Evolutionary conservation across 2,329 filamentous ascomycete genomes (phyloP), one percentile per base, ranked within the genome.

Genomic region (Beauveria varroae): DNA sequence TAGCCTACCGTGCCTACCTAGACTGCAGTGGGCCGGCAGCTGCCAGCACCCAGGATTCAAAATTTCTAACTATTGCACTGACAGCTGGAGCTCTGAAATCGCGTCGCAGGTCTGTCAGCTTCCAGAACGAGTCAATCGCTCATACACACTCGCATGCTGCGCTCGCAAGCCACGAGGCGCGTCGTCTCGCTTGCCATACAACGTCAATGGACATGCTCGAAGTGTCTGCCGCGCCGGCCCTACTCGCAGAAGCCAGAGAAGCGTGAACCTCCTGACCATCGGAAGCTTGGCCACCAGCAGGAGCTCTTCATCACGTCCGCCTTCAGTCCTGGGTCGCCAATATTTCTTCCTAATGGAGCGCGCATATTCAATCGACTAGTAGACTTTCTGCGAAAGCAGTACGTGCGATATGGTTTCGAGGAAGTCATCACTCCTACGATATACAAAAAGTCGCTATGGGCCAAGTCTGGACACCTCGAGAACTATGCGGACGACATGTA

Each of bases 401-500:
- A 96, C 70, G 84, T 88, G 28, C 84, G 86, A 65, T 95, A 93
- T 74, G 91, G 91, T 63, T 96, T 93, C 71, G 83, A 92, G 66
- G 91, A 96, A 72, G 91, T 96, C 65, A 86, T 96, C 67, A 95
- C 91, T 8, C 91, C 92, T 2, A 95, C 87, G 54, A 95, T 96
- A 70, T 96, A 95, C 79, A 96, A 96, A 71, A 90, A 90, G 72
- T 86, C 89, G 6, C 76, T 96, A 34, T 96, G 91, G 92, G 86
- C 90, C 68, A 87, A 86, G 66, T 95, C 90, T 0, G 91, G 91
- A 2, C 91, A 96, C 67, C 86, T 93, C 80, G 87, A 93, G 60
- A 96, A 96, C 72, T 96, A 96, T 75, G 87, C 90, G 63, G 88
- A 96, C 69, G 91, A 96, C 70, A 96, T 96, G 92, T 96, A 93